phyloP scores from a whole-genome alignment of 2,329 filamentous ascomycete species.

The Alternaria ventricosa region DNA sequence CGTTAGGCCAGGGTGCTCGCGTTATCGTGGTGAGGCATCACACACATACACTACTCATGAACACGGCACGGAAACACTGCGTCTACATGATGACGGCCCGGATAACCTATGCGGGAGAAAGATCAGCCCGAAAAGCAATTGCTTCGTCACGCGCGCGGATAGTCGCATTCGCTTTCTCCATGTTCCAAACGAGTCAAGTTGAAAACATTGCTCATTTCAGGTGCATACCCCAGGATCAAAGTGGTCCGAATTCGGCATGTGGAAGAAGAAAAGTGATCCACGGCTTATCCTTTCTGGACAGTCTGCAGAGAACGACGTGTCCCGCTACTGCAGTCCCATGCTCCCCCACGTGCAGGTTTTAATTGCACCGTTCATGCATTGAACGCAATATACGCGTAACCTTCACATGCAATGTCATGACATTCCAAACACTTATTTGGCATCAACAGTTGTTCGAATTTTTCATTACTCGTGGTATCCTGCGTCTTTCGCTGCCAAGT shows the following conservation, averaged over 20 bases:
- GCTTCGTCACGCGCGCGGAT: neutral
- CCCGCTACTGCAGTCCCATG: constrained; percentile 7
- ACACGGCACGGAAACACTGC: neutral
- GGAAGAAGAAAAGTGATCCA: neutral
- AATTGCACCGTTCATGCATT: constrained; percentile 15
- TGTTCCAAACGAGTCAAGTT: neutral
- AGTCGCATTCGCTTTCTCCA: neutral
- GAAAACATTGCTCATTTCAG: neutral
- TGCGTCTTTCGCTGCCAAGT: neutral
- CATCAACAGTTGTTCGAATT: constrained; percentile 9
- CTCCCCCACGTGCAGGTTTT: constrained; percentile 6
- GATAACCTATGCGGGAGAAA: neutral
- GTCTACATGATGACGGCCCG: neutral
- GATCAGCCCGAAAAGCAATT: neutral
- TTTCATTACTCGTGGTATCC: constrained; percentile 24
- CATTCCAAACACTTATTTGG: neutral
- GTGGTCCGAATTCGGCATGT: neutral
- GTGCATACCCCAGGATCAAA: neutral
- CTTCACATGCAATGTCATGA: constrained; percentile 6
- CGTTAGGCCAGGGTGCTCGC: neutral
- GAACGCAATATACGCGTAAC: constrained; percentile 2
- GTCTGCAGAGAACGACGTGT: neutral
- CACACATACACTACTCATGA: neutral
- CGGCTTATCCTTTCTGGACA: neutral
- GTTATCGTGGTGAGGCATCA: neutral